phyloP scores from a whole-genome alignment of 1,139 yeast genomes.

The Debaryomycetaceae sp. region DNA sequence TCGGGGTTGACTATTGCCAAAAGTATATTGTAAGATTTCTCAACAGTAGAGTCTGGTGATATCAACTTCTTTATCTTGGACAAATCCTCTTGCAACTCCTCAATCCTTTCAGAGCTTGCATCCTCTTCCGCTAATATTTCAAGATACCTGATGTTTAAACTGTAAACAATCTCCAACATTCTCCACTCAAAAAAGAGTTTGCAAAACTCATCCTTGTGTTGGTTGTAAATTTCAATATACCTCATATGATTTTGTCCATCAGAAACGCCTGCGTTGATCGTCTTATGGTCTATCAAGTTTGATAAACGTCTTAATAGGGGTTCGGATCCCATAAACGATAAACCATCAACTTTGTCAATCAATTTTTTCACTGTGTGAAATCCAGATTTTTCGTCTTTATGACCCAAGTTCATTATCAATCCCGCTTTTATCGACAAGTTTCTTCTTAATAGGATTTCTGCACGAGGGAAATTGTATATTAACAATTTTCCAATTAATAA shows the following conservation, averaged over 20 bases:
- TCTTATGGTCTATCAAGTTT: slow-evolving; percentile 21
- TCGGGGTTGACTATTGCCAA: slow-evolving; percentile 28
- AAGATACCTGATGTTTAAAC: slow-evolving; percentile 30
- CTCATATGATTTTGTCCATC: slow-evolving; percentile 30
- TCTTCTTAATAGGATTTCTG: slow-evolving; percentile 19
- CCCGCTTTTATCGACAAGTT: slow-evolving; percentile 27
- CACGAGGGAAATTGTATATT: slow-evolving; percentile 17
- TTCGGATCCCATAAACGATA: slow-evolving; percentile 28
- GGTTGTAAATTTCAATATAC: slow-evolving; percentile 28
- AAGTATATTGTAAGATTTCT: slow-evolving; percentile 25
- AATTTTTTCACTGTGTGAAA: slow-evolving; percentile 24
- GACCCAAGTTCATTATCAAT: slow-evolving; percentile 30
- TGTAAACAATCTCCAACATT: slow-evolving; percentile 33
- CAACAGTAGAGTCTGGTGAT: slow-evolving; percentile 9
- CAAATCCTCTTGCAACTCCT: slow-evolving; percentile 22
- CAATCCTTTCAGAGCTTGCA: slow-evolving; percentile 5
- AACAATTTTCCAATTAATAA: slow-evolving; percentile 31
- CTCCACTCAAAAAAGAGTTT: slow-evolving; percentile 35
- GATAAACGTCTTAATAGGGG: slow-evolving; percentile 24
- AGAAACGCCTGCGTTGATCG: slow-evolving; percentile 22
- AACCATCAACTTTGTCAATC: slow-evolving; percentile 32
- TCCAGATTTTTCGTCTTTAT: slow-evolving; percentile 23
- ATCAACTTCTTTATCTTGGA: slow-evolving; percentile 19
- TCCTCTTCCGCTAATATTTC: slow-evolving; percentile 12
- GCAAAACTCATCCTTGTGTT: slow-evolving; percentile 21